phyloP scores from a whole-genome alignment of 768 basidiomycete species.

The Hebeloma cylindrosporum region DNA sequence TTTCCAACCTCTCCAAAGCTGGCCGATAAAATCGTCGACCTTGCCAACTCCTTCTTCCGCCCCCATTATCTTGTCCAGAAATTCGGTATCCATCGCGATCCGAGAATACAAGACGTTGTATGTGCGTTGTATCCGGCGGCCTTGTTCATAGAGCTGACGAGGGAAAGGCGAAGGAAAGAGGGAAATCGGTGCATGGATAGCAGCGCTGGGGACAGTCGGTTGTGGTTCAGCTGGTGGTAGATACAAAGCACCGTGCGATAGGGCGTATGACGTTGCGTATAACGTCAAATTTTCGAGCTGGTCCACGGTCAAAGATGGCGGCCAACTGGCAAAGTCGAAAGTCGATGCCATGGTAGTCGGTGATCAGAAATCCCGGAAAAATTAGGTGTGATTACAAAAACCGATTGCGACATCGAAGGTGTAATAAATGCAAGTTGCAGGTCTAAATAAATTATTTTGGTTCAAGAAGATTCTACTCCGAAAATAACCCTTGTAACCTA shows the following conservation, averaged over 20 bases:
- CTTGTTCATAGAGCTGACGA: conserved; percentile 62
- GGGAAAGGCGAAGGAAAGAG: conserved; percentile 90
- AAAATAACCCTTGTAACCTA: conserved; percentile 20
- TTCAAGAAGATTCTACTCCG: conserved; percentile 7
- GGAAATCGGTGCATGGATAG: conserved; percentile 88
- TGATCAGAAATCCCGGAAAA: background rate
- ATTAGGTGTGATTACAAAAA: conserved; percentile 14
- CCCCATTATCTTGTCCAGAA: conserved; percentile 85
- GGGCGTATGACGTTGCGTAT: conserved; percentile 77
- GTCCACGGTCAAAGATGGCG: conserved; percentile 59
- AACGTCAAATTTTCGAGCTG: conserved; percentile 62
- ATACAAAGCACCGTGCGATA: conserved; percentile 84
- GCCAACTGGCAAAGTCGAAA: conserved; percentile 67
- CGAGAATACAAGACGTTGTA: conserved; percentile 89
- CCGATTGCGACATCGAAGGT: conserved; percentile 22
- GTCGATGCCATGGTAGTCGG: conserved; percentile 19
- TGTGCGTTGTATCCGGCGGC: conserved; percentile 62
- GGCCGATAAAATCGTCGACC: conserved; percentile 84
- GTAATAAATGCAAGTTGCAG: background rate
- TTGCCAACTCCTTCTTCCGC: conserved; percentile 71
- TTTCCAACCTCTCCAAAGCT: conserved; percentile 88
- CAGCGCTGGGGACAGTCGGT: conserved; percentile 57
- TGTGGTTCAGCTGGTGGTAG: conserved; percentile 58
- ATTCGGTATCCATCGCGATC: conserved; percentile 74
- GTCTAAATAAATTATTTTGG: background rate